phyloP scores from a whole-genome alignment of 169 alveolate genomes.

The Toxoplasma gondii region DNA sequence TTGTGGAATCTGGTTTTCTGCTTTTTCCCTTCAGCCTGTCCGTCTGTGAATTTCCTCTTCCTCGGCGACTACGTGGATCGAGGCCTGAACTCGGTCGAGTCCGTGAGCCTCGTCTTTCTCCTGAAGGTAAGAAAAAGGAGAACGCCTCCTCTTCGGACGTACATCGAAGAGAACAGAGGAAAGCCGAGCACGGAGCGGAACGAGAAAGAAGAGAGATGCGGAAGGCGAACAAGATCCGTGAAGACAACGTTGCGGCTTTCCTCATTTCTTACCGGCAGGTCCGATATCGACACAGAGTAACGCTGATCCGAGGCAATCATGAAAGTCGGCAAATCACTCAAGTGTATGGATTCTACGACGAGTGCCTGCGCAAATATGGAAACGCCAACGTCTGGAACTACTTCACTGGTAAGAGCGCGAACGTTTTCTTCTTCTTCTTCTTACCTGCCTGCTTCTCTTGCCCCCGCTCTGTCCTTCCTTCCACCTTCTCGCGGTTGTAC shows the following conservation, averaged over 20 bases:
- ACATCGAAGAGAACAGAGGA: not conserved
- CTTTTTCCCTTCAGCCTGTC: slow-evolving; percentile 74
- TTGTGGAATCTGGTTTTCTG: not conserved
- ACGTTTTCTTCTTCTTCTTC: not conserved
- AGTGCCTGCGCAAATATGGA: slow-evolving; percentile 98
- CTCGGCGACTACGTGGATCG: slow-evolving; percentile 99
- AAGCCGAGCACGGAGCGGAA: not conserved
- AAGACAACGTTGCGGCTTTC: not conserved
- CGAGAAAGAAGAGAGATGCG: not conserved
- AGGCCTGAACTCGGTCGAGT: slow-evolving; percentile 98
- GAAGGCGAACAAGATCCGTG: not conserved
- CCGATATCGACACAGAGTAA: slow-evolving; percentile 94
- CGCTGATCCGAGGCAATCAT: slow-evolving; percentile 98
- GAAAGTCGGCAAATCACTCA: slow-evolving; percentile 98
- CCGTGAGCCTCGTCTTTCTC: slow-evolving; percentile 96
- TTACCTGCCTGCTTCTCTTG: not conserved
- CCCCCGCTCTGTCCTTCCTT: not conserved
- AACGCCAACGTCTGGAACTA: slow-evolving; percentile 74
- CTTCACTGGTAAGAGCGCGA: slow-evolving; percentile 63
- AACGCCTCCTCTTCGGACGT: not conserved
- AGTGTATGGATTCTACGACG: slow-evolving; percentile 99
- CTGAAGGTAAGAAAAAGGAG: slow-evolving; percentile 85
- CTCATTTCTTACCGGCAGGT: not conserved
- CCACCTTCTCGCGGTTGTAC: not conserved
- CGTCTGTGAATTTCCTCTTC: slow-evolving; percentile 97